Evolutionary conservation across 2,329 filamentous ascomycete species (phyloP).

Genomic region (Fusarium miscanthi): DNA sequence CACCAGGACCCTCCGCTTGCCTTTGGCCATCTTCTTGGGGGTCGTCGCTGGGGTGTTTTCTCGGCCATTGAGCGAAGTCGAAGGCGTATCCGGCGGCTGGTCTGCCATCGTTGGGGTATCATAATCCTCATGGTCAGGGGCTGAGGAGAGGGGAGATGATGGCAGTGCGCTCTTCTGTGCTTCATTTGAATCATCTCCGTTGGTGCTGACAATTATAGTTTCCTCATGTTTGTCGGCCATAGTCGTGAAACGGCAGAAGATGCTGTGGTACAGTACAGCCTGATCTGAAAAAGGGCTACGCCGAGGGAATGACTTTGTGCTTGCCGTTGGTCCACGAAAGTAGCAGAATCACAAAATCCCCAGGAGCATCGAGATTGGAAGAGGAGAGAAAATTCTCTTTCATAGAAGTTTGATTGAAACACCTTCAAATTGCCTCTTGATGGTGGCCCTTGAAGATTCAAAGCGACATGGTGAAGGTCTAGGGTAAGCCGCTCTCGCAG

Average conservation of each 20-base stretch:
- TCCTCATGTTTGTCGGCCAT: constrained; percentile 9
- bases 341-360: neutral
- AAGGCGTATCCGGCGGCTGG: constrained; percentile 16
- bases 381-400: neutral
- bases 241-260: neutral
- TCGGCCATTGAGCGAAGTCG: constrained; percentile 14
- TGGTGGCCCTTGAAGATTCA: neutral
- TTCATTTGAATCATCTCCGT: neutral
- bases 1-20: constrained; percentile 36
- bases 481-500: constrained; percentile 19
- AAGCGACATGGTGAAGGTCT: neutral
- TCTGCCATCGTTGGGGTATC: constrained; percentile 1
- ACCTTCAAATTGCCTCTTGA: neutral
- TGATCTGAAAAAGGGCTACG: too few species aligned
- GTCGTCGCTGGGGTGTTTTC: constrained; percentile 3
- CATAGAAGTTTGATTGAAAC: neutral
- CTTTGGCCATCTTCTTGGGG: constrained; percentile 34
- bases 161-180: neutral
- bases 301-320: neutral
- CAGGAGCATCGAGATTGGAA: neutral
- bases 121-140: constrained; percentile 1
- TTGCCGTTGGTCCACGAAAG: neutral
- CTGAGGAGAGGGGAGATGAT: constrained; percentile 34
- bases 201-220: neutral
- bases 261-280: too few species aligned